Percentiles rank a stretch among this genome's conserved stretches.
These are phyloP conservation scores for Penicillium argentinense DNA, from an alignment of 495 filamentous ascomycete genomes.

Conservation along the genomic window DNA sequence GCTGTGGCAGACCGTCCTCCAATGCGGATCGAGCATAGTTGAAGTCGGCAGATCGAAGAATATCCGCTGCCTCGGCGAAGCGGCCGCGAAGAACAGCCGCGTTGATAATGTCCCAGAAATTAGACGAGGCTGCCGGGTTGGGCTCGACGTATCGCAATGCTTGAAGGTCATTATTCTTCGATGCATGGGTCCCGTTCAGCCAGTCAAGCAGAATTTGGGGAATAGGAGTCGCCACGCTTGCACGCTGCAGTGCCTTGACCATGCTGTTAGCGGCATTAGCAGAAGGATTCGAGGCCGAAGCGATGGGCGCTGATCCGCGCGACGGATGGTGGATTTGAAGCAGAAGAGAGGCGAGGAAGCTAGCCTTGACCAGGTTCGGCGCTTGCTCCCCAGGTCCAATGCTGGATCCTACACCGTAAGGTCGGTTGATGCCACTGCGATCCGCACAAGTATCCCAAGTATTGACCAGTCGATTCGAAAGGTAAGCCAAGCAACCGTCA, in stretches of 20 bases:
- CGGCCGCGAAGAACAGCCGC: conserved; percentile 68
- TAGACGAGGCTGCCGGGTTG: conserved; percentile 66
- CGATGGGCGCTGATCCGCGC: conserved; percentile 29
- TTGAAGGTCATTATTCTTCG: conserved; percentile 58
- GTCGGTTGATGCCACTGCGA: conserved; percentile 40
- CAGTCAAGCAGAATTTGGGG: conserved; percentile 77
- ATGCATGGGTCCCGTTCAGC: conserved; percentile 68
- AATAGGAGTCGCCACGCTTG: conserved; percentile 50
- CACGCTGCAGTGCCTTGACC: conserved; percentile 31
- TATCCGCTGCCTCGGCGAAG: conserved; percentile 56
- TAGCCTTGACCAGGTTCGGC: conserved; percentile 65
- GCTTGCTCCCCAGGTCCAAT: conserved; percentile 65
- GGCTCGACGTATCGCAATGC: conserved; percentile 60
- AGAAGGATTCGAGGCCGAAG: conserved; percentile 20
- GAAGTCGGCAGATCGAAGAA: conserved; percentile 74
- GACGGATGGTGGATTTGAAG: conserved; percentile 74
- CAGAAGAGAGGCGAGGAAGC: conserved; percentile 67
- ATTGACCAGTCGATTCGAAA: conserved; percentile 52
- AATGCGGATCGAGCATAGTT: conserved; percentile 61
- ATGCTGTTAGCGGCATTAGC: conserved; percentile 28
- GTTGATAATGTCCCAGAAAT: conserved; percentile 80
- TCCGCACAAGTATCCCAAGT: conserved; percentile 59
- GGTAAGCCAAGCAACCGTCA: conserved; percentile 53
- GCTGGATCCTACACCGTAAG: conserved; percentile 46
- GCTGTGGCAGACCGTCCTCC: conserved; percentile 56